These are phyloP conservation scores for Solanum bukasovii DNA, from an alignment of 257 asterid genomes.

Conservation along the genomic window DNA sequence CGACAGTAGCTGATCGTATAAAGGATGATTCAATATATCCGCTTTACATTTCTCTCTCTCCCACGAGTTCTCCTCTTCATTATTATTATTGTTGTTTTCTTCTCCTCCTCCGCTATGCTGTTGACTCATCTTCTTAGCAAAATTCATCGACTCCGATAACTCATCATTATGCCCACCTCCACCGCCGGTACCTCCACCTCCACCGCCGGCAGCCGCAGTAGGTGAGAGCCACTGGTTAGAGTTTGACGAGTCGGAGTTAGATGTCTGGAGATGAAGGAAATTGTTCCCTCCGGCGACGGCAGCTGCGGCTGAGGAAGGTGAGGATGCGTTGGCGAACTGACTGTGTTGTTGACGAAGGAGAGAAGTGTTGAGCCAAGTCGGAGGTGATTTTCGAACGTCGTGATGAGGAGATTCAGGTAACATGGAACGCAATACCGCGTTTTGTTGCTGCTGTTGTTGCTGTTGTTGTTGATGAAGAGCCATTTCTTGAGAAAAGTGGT, in stretches of 20 bases:
- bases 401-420: neutral
- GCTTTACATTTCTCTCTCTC: conserved; percentile 82
- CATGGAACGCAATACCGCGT: conserved; percentile 4
- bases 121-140: neutral
- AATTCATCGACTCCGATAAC: neutral
- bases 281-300: neutral
- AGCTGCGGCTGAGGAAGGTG: neutral
- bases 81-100: neutral
- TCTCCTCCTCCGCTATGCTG: neutral
- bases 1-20: conserved; percentile 77
- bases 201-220: neutral
- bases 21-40: conserved; percentile 68
- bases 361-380: conserved; percentile 24
- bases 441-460: neutral
- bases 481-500: conserved; percentile 32
- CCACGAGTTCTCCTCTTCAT: conserved; percentile 22
- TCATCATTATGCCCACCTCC: neutral
- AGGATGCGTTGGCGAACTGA: neutral
- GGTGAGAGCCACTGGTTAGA: conserved; percentile 21
- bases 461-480: conserved; percentile 18
- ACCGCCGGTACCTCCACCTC: neutral
- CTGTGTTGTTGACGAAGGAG: conserved; percentile 12
- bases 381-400: neutral
- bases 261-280: conserved; percentile 21
- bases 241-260: conserved; percentile 7